Conservation (phyloP, 1,139 yeast genomes). For the Scheffersomyces lignicola region DNA sequence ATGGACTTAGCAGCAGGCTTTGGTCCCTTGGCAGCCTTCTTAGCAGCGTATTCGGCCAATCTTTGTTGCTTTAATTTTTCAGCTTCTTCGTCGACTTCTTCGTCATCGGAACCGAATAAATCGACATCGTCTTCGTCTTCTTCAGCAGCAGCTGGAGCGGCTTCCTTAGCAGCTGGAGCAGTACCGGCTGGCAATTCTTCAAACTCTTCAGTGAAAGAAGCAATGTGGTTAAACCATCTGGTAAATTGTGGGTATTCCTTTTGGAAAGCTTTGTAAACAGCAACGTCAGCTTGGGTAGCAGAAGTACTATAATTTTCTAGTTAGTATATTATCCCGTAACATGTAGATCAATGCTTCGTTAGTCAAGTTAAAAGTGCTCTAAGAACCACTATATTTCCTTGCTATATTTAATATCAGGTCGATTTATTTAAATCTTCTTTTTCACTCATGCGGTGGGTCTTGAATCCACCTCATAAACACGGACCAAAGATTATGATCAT, state of each 20-base stretch:
- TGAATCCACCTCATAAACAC: conserved; percentile 93
- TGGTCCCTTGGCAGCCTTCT: conserved; percentile 96
- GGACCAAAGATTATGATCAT: conserved; percentile 85
- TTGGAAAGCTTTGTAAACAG: conserved; percentile 94
- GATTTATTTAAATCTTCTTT: conserved; percentile 51
- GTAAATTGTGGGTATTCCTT: conserved; percentile 88
- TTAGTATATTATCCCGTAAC: conserved; percentile 7
- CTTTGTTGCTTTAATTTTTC: conserved; percentile 96
- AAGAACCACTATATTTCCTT: no score
- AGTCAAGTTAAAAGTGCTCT: neutral
- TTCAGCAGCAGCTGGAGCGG: conserved; percentile 60
- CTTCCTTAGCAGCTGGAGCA: conserved; percentile 54
- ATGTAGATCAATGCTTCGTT: neutral
- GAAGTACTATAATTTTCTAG: conserved; percentile 51
- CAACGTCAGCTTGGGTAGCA: conserved; percentile 95
- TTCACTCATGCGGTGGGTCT: conserved; percentile 94
- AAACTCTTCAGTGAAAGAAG: conserved; percentile 86
- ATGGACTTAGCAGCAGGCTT: conserved; percentile 98
- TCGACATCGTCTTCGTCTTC: conserved; percentile 92
- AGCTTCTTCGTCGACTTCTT: conserved; percentile 93
- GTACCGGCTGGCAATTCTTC: conserved; percentile 78
- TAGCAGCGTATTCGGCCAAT: conserved; percentile 95
- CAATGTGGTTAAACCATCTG: conserved; percentile 99
- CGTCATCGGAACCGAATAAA: conserved; percentile 92
- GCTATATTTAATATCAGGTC: conserved; percentile 2